Conservation (phyloP, 139 green algal genomes). For the Chlamydomonas sphaeroides region DNA sequence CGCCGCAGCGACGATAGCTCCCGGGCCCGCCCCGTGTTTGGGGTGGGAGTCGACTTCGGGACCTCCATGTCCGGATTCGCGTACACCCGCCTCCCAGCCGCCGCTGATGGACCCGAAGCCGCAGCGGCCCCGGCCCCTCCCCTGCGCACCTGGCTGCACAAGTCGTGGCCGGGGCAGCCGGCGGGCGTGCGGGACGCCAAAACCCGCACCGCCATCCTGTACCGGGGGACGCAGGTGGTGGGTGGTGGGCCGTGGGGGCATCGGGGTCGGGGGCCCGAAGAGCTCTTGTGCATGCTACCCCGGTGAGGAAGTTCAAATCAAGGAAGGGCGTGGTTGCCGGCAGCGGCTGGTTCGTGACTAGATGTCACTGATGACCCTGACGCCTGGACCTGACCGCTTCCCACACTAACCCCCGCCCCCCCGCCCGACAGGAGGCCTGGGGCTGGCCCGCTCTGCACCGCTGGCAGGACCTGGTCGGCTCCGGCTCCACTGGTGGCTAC, state of each 20-base stretch:
- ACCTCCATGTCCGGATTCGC: slow-evolving; percentile 18
- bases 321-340: background rate
- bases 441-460: slow-evolving; percentile 10
- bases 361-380: background rate
- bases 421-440: slow-evolving; percentile 10
- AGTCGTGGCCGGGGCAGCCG: slow-evolving; percentile 8
- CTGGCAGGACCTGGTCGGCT: background rate
- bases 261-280: no score
- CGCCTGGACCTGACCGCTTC: background rate
- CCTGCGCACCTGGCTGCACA: no score
- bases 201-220: slow-evolving; percentile 8
- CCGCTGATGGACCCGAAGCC: no score
- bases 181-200: background rate
- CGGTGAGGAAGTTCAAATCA: background rate
- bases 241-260: background rate
- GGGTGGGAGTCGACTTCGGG: slow-evolving; percentile 32
- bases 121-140: background rate
- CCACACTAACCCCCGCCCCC: no score
- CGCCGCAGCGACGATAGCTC: no score
- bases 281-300: background rate
- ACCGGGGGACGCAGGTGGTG: slow-evolving; percentile 1
- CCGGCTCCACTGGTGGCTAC: background rate
- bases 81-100: background rate
- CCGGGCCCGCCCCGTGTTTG: no score
- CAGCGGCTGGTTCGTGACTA: background rate